Base-by-base conservation (phyloP, 2,329 filamentous ascomycete species). In the Cadophora sp. region DNA sequence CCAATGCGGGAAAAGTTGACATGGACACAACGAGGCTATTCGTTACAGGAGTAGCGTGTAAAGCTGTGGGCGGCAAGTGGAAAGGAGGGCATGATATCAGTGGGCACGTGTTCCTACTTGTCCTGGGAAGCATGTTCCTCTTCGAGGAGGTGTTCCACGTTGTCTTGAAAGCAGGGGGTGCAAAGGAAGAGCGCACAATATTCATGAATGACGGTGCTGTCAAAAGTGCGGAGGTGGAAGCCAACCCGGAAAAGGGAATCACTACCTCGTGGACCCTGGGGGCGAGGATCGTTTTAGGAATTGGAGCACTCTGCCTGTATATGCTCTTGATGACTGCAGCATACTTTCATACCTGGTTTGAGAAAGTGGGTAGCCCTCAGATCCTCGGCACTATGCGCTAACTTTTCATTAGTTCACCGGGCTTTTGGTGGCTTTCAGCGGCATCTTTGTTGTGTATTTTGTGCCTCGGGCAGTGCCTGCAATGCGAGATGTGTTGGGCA, bases 311-410 rank as follows among this genome's bases (percentile, higher is more conserved):
- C 76, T 93, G 90, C 76, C 87, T 90, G 82, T 98, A 96, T 93
- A 99, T 99, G 96, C 80, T 99, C 77, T 84, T 98, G 68, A 99
- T 99, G 96, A 99, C 96, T 48, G 94, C 94, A 2, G 94, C 96
- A 47, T 99, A 95, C 84, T 99, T 99, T 76, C 96, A 99, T 79
- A 99, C 96, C 0, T 98, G 95, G 94, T 90, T 96, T 74, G 96
- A 99, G 82, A 99, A 98, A 90, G 91, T 92, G 74, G 75, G 84
- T 77, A 62, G 30, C 20, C 30, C 11, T 20, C 39, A 43, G 6
- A 3, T 39, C 16, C 24, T 41, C 13, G n/a, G 47, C 22, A 24
- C 56, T 51, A 3, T 7, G 14, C 22, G 59, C 58, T 68, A 63
- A 72, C 58, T 20, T 56, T 43, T 41, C 22, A 48, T 36, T 65